Conservation (phyloP, 2,329 filamentous ascomycete species). For the Biscogniauxia mediterranea region DNA sequence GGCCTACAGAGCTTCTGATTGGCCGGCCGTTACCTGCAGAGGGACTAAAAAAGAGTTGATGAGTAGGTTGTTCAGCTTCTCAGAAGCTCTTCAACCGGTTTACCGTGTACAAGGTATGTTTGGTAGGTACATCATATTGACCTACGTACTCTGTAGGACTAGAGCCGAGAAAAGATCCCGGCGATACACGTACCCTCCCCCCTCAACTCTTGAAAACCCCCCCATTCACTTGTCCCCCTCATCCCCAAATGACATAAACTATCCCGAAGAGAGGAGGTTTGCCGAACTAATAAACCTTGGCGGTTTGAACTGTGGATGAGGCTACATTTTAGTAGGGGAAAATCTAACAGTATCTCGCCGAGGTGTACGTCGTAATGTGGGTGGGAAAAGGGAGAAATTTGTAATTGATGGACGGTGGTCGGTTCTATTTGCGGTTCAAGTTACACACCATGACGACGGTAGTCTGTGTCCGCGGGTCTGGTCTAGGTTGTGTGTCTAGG, state of each 20-base stretch:
- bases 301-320: not conserved
- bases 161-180: not conserved
- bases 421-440: too few species aligned
- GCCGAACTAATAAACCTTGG: not conserved
- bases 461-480: too few species aligned
- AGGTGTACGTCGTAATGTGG: not conserved
- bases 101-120: too few species aligned
- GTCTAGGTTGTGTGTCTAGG: too few species aligned
- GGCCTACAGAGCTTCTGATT: slow-evolving; percentile 19
- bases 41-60: not conserved
- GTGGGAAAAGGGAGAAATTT: not conserved
- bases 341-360: not conserved
- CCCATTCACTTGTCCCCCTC: not conserved
- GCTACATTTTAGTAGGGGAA: not conserved
- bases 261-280: not conserved
- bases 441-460: too few species aligned
- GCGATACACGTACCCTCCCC: not conserved
- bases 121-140: not conserved
- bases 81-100: not conserved
- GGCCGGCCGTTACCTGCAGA: slow-evolving; percentile 1
- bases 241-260: not conserved
- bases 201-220: not conserved
- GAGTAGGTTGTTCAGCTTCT: not conserved
- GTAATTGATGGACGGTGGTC: too few species aligned
- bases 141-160: not conserved